Percentiles rank a stretch among this genome's conserved stretches.
Evolutionary conservation across 73 alveolate genomes (phyloP).

Genomic region (Effrenium voratum): DNA sequence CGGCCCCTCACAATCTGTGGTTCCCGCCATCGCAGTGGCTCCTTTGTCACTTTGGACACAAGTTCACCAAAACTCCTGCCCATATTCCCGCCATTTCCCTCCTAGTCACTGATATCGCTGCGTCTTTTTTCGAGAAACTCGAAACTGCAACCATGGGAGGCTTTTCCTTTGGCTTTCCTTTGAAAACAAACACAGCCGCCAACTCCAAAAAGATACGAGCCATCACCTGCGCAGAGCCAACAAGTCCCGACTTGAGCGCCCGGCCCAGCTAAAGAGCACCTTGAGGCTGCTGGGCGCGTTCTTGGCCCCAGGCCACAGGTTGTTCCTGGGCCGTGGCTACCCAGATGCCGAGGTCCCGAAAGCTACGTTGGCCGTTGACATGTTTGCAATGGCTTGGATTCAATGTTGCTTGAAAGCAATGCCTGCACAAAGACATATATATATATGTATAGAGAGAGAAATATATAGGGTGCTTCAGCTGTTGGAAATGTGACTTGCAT

Average conservation of each 20-base stretch:
- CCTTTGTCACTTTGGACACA: too few relatives aligned
- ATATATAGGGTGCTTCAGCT: too few relatives aligned
- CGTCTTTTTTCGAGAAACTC: too few relatives aligned
- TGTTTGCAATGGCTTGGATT: not conserved
- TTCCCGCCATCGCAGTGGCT: too few relatives aligned
- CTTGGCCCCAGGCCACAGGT: slow-evolving; percentile 82
- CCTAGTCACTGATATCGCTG: too few relatives aligned
- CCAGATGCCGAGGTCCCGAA: not conserved
- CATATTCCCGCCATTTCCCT: too few relatives aligned
- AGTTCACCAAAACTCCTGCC: too few relatives aligned
- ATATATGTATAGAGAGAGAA: not conserved
- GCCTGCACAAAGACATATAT: not conserved
- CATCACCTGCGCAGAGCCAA: not conserved
- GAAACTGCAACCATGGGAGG: not conserved
- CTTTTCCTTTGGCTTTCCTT: not conserved
- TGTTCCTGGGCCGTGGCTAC: slow-evolving; percentile 58
- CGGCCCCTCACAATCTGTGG: too few relatives aligned
- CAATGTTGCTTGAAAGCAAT: not conserved
- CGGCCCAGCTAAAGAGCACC: slow-evolving; percentile 78
- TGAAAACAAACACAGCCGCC: not conserved
- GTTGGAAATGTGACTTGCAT: too few relatives aligned
- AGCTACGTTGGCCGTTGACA: not conserved
- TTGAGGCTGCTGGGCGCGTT: slow-evolving; percentile 43
- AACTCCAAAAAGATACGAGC: not conserved
- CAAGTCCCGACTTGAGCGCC: not conserved